Conservation (phyloP, 2,329 filamentous ascomycete species). For the Hymenoscyphus infarciens region DNA sequence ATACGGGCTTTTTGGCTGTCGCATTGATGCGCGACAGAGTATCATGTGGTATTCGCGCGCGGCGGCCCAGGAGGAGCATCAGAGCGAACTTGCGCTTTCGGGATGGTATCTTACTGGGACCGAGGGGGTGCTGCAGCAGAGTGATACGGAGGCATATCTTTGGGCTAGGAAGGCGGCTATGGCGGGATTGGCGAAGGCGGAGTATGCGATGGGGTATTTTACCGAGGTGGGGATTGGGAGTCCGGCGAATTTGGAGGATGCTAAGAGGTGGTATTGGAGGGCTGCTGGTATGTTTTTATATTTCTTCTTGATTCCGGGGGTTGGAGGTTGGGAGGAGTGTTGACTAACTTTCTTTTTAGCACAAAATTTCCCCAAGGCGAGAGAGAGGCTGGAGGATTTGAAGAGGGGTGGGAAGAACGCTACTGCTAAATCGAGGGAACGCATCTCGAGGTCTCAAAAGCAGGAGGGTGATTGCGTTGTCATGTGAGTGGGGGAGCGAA, state of each 20-base stretch:
- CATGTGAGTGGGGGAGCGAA: conserved; percentile 55
- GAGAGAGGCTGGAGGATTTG: conserved; percentile 87
- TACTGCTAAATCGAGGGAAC: conserved; percentile 68
- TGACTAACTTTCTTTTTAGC: conserved; percentile 48
- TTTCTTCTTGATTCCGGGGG: not conserved
- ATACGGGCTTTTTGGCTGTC: conserved; percentile 79
- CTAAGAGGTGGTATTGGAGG: conserved; percentile 96
- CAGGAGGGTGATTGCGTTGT: conserved; percentile 85
- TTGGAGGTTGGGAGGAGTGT: not conserved
- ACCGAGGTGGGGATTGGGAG: conserved; percentile 93
- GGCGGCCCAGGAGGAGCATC: conserved; percentile 89
- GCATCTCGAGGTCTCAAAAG: conserved; percentile 77
- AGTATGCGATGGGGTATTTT: conserved; percentile 98
- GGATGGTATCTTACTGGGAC: conserved; percentile 95
- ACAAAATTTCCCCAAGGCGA: conserved; percentile 90
- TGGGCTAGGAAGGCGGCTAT: conserved; percentile 94
- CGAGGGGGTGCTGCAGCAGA: conserved; percentile 83
- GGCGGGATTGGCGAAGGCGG: conserved; percentile 84
- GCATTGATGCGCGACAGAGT: conserved; percentile 76
- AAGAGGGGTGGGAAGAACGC: conserved; percentile 72
- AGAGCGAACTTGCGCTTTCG: conserved; percentile 78
- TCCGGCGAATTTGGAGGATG: conserved; percentile 83
- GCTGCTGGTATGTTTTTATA: conserved; percentile 74
- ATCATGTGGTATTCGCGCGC: conserved; percentile 94
- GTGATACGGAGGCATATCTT: conserved; percentile 92